Conservation (phyloP, 106 monocot species). For the Apostasia shenzhenica region DNA sequence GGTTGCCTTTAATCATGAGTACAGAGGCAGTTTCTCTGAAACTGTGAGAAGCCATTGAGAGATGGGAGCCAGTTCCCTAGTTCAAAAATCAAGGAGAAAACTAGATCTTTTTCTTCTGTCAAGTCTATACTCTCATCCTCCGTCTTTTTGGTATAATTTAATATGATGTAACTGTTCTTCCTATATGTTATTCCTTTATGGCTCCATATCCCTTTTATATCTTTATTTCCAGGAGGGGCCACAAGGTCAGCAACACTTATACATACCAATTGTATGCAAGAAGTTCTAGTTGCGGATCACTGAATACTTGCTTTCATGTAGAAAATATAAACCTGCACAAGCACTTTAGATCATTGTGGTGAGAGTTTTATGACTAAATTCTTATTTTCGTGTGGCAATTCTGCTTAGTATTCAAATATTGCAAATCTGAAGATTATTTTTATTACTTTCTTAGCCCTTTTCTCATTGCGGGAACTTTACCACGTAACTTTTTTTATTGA, state of each 20-base stretch:
- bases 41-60: neutral
- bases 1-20: neutral
- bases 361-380: neutral
- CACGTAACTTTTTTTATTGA: too few relatives aligned
- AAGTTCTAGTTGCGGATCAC: neutral
- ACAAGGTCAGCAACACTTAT: neutral
- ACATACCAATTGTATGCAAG: neutral
- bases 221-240: neutral
- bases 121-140: neutral
- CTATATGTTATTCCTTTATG: neutral
- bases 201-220: neutral
- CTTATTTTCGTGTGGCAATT: neutral
- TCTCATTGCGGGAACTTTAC: neutral
- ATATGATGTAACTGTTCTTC: conserved; percentile 4
- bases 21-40: neutral
- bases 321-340: conserved; percentile 4
- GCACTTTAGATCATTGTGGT: neutral
- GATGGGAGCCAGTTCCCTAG: neutral
- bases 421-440: neutral
- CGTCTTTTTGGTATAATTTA: neutral
- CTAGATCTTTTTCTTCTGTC: neutral
- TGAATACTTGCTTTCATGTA: neutral
- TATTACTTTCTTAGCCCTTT: neutral
- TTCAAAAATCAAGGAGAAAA: conserved; percentile 2
- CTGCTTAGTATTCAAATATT: neutral